These are phyloP conservation scores for Cladophialophora yegresii DNA, from an alignment of 2,329 filamentous ascomycete genomes.

Conservation along the genomic window DNA sequence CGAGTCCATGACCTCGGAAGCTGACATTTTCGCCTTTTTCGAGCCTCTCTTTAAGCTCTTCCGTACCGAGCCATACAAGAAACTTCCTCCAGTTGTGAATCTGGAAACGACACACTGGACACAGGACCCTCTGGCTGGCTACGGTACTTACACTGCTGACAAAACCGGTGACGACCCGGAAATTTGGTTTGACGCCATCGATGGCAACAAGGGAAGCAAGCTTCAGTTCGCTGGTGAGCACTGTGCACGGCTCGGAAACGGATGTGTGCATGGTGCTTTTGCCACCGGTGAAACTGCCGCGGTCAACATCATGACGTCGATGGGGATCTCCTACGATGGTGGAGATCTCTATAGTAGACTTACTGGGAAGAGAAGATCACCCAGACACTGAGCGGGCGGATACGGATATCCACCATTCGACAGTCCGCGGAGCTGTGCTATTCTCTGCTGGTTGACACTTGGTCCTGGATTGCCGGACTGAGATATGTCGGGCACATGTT, in stretches of 20 bases:
- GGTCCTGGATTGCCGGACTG: constrained; percentile 24
- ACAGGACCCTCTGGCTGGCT: constrained; percentile 49
- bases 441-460: constrained; percentile 21
- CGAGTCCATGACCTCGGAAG: constrained; percentile 46
- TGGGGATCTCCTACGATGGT: constrained; percentile 44
- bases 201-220: constrained; percentile 42
- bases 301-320: constrained; percentile 43
- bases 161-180: constrained; percentile 50
- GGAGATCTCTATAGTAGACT: constrained; percentile 35
- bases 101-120: constrained; percentile 51
- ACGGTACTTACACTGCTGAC: constrained; percentile 49
- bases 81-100: constrained; percentile 44
- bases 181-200: constrained; percentile 43
- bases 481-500: constrained; percentile 26
- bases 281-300: constrained; percentile 48
- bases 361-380: constrained; percentile 26
- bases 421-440: constrained; percentile 16
- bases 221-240: constrained; percentile 50
- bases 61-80: constrained; percentile 49
- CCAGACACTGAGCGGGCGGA: constrained; percentile 25
- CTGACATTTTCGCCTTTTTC: constrained; percentile 47
- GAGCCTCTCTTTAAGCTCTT: constrained; percentile 50
- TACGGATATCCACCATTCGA: constrained; percentile 4
- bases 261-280: constrained; percentile 51
- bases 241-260: constrained; percentile 47